Percentiles rank a stretch among this genome's conserved stretches.
Conservation (phyloP, 2,329 filamentous ascomycete genomes). For the Cladophialophora bantiana region DNA sequence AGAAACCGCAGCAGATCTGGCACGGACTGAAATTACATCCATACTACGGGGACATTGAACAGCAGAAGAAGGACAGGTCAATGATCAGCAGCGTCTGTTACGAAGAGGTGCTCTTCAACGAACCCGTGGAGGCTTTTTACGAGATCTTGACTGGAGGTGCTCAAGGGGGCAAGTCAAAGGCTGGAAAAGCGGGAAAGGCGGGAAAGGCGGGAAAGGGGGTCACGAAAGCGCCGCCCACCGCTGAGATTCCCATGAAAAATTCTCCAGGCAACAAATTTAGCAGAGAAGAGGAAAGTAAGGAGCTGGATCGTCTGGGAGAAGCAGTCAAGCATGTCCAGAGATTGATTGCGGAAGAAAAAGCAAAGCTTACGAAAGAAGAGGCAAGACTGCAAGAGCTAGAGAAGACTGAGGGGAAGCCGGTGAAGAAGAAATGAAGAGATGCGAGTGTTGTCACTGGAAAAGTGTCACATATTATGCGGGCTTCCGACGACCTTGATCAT, state of each 20-base stretch:
- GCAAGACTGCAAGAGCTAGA: conserved; percentile 62
- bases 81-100: conserved; percentile 81
- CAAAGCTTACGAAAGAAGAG: conserved; percentile 66
- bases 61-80: conserved; percentile 68
- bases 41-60: conserved; percentile 79
- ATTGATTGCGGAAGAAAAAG: conserved; percentile 70
- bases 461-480: not conserved
- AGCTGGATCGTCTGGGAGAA: conserved; percentile 68
- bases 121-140: conserved; percentile 88
- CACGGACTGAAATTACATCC: conserved; percentile 91
- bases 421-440: conserved; percentile 39
- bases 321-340: conserved; percentile 66
- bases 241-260: conserved; percentile 74
- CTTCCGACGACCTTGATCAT: not conserved
- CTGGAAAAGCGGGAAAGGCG: conserved; percentile 61
- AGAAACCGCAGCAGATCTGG: conserved; percentile 96
- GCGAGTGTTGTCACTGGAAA: not conserved
- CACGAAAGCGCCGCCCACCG: conserved; percentile 69
- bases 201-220: conserved; percentile 53
- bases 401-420: conserved; percentile 49
- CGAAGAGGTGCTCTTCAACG: conserved; percentile 96
- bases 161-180: conserved; percentile 56
- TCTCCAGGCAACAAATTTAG: conserved; percentile 76
- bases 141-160: conserved; percentile 81
- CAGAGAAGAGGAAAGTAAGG: conserved; percentile 72